Evolutionary conservation across 2,329 filamentous ascomycete genomes (phyloP), one percentile per base, ranked within the genome.

Genomic region (Diplodia sapinea): DNA sequence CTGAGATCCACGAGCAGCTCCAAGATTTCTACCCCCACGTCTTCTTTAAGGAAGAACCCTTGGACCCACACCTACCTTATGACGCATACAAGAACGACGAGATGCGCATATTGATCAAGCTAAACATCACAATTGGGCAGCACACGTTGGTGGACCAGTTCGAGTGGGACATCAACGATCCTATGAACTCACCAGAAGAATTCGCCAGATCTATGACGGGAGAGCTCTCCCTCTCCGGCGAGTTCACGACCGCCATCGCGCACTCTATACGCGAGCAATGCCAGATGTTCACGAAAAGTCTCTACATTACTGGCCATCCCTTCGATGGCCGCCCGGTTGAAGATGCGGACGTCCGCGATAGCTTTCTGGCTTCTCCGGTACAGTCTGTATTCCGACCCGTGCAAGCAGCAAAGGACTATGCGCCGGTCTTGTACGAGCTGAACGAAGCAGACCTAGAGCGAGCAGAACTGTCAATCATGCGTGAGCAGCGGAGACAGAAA

Each of bases 91-190:
- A 98, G 80, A 97, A 99, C 76, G 95, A 99, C 77, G 95, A 99
- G 82, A 97, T 99, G 94, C 91, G 95, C 62, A 91, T 99, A 72
- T 82, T 96, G 52, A 88, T 99, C 79, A 98, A 97, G 79, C 85
- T 99, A 62, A 97, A 98, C 79, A 97, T 99, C 75, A 98, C 95
- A 7, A 97, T 99, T 75, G 95, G 94, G 50, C 91, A 92, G 70
- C 92, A 96, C 75, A 98, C 94, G 0, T 84, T 99, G 31, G 90
- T 97, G 43, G 95, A 99, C 75, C 95, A 98, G 77, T 98, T 99
- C 70, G 95, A 99, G 79, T 99, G 95, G 95, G 95, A 99, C 73
- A 93, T 98, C 77, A 98, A 98, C 80, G 96, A 97, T 77, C 91
- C 94, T 0, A 82, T 90, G 66, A 99, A 99, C 78, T 96, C 91